These are phyloP conservation scores for Willaertia magna DNA, from an alignment of 208 protist genomes.

Conservation along the genomic window DNA sequence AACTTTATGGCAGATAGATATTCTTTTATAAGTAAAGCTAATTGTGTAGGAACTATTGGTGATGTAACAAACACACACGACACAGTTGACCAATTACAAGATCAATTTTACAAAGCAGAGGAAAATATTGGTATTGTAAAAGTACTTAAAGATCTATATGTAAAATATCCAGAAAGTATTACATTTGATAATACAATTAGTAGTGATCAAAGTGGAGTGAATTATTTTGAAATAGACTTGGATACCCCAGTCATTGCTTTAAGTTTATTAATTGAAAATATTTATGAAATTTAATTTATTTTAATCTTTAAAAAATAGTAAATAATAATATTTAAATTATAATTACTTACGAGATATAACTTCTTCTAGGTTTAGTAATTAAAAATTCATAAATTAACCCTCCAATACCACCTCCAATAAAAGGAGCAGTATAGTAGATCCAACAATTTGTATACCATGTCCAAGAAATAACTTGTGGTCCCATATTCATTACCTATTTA, in stretches of 20 bases:
- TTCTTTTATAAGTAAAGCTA: not conserved
- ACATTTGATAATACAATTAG: not conserved
- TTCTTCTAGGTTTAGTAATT: not conserved
- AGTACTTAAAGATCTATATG: not conserved
- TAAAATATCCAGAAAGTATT: not conserved
- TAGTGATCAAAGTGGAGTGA: not conserved
- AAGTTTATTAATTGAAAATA: not conserved
- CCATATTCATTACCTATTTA: not conserved
- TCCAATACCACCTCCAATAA: not conserved
- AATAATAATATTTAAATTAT: not conserved
- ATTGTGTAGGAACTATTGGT: not conserved
- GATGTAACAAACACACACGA: not conserved
- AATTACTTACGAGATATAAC: not conserved
- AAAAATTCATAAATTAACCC: not conserved
- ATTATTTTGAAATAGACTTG: not conserved
- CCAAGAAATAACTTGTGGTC: not conserved
- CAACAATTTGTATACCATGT: not conserved
- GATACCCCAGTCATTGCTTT: not conserved
- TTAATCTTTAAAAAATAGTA: not conserved
- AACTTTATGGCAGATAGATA: not conserved
- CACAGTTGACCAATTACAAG: not conserved
- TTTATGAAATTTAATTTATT: not conserved
- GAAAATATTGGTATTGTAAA: not conserved
- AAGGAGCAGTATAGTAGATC: not conserved
- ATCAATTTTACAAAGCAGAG: not conserved